Evolutionary conservation across 352 stramenopile species (phyloP), one percentile per base, ranked within the genome.

Genomic region (Phytophthora sansomeana): DNA sequence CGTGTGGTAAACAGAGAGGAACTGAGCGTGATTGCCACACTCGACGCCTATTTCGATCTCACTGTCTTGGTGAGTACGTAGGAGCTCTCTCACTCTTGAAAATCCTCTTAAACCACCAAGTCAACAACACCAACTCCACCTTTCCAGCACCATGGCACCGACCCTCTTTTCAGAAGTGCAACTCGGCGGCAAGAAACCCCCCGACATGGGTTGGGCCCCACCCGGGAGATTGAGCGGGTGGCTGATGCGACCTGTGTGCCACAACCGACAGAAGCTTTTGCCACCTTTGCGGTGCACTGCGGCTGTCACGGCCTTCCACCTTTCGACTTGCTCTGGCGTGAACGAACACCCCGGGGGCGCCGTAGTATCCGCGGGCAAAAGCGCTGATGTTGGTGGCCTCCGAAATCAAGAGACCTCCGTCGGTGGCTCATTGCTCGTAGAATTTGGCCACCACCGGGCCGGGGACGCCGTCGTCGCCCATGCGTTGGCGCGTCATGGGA

Each of bases 241-340:
- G 17, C 78, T 67, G 33, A 79, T 49, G 24, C 88, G 75, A 19
- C 91, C 92, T 14, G 80, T 84, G 66, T 98, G 91, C 89, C 90
- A 97, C 24, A 97, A 66, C 72, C 97, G 90, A 13, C 73, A 55
- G 51, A 87, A 93, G 41, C 97, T 96, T 16, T 80, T 79, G 51
- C 79, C 85, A 48, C 77, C 81, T 60, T 95, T 92, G 21, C 53
- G 66, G 52, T 97, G 92, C 19, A 98, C 90, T 5, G 70, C 65
- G 19, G 91, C 57, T 0, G 79, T 85, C 16, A 94, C 71, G 19
- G 42, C 35, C 44, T 93, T 84, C 85, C 85, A 93, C 9, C 42
- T 69, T 16, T 79, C 28, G 24, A 83, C 39, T 41, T 95, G 86
- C 24, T 85, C 75, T 13, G 69, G 38, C 2, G 65, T 80, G 56